Evolutionary conservation across 805 yeast genomes (phyloP).

Genomic region (Candida chauliodis): DNA sequence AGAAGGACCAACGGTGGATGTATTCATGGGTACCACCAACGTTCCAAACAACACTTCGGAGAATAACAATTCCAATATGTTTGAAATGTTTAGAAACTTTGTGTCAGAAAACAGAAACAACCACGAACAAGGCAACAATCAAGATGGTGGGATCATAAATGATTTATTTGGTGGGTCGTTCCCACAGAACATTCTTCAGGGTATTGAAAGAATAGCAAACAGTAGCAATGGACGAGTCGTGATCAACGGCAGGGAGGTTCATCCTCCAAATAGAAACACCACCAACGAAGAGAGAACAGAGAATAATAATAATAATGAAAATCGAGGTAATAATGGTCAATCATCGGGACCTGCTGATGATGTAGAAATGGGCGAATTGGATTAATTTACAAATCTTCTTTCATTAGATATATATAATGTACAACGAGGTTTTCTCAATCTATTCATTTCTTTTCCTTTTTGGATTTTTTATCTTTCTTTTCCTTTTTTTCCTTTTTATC

Average conservation of each 20-base stretch:
- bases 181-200: constrained; percentile 1
- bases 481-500: constrained; percentile 29
- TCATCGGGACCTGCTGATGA: constrained; percentile 2
- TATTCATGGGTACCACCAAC: not conserved
- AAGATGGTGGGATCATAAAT: not conserved
- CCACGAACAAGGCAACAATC: not conserved
- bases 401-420: constrained; percentile 1
- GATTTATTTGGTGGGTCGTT: constrained; percentile 4
- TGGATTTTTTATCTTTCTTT: constrained; percentile 25
- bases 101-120: not conserved
- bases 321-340: not conserved
- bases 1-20: not conserved
- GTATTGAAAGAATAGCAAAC: constrained; percentile 7
- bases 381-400: constrained; percentile 1
- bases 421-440: constrained; percentile 2
- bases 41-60: not conserved
- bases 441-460: constrained; percentile 21
- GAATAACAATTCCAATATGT: constrained; percentile 1
- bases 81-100: constrained; percentile 6
- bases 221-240: constrained; percentile 7
- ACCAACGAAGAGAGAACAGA: not conserved
- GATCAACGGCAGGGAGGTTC: constrained; percentile 8
- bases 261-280: not conserved
- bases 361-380: constrained; percentile 11
- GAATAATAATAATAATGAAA: not conserved